Percentiles rank a stretch among this genome's conserved stretches.
phyloP scores from a whole-genome alignment of 257 asterid species.

The Mentha longifolia region DNA sequence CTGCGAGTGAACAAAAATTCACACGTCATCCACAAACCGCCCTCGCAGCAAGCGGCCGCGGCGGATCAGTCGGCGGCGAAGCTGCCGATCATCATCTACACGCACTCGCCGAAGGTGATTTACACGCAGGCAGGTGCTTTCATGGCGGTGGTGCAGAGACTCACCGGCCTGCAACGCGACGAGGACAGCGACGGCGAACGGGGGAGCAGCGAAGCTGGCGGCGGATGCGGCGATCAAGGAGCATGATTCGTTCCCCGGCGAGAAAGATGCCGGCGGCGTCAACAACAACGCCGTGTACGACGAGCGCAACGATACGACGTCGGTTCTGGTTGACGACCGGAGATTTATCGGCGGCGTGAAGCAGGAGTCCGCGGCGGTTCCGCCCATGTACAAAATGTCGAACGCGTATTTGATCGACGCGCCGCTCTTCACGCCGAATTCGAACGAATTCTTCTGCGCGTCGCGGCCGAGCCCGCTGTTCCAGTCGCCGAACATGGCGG shows the following conservation, averaged over 20 bases:
- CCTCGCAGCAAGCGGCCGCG: not conserved
- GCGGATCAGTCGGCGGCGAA: not conserved
- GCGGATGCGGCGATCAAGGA: slow-evolving; percentile 10
- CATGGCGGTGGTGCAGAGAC: slow-evolving; percentile 53
- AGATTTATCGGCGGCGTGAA: slow-evolving; percentile 16
- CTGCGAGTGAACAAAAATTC: slow-evolving; percentile 41
- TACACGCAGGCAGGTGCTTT: slow-evolving; percentile 39
- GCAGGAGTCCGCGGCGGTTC: slow-evolving; percentile 27
- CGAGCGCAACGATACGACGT: not conserved
- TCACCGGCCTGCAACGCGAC: slow-evolving; percentile 41
- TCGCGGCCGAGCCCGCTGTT: slow-evolving; percentile 22
- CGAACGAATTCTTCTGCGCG: slow-evolving; percentile 35
- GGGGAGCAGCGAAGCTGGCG: not conserved
- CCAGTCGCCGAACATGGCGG: slow-evolving; percentile 23
- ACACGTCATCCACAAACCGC: slow-evolving; percentile 35
- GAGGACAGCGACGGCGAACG: slow-evolving; percentile 14
- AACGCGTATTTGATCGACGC: slow-evolving; percentile 29
- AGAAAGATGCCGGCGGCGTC: not conserved
- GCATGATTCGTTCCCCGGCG: slow-evolving; percentile 4
- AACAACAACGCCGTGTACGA: slow-evolving; percentile 14
- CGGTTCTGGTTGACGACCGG: not conserved
- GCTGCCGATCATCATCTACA: slow-evolving; percentile 56
- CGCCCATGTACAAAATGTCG: slow-evolving; percentile 30
- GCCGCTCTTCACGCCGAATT: slow-evolving; percentile 33
- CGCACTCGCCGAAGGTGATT: slow-evolving; percentile 48